These are phyloP conservation scores for Lolium perenne DNA, from an alignment of 176 grass and related monocot genomes.

Conservation along the genomic window DNA sequence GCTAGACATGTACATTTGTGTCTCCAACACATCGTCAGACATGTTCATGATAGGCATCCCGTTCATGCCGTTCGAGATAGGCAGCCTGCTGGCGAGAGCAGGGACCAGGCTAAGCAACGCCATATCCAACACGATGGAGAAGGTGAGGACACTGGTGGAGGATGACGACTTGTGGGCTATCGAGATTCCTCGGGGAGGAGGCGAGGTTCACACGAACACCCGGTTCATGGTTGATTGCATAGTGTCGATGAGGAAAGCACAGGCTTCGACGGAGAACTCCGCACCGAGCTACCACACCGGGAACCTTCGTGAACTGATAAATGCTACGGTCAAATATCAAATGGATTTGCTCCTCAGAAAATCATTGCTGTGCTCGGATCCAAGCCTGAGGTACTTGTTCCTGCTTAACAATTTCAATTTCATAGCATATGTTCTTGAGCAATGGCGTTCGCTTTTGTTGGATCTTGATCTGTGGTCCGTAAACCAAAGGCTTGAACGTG, in stretches of 20 bases:
- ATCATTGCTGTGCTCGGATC: too few relatives aligned
- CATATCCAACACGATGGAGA: not conserved
- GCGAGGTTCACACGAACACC: not conserved
- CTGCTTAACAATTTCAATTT: too few relatives aligned
- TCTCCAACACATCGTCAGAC: not conserved
- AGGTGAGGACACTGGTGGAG: not conserved
- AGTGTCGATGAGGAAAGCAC: not conserved
- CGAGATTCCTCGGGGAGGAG: not conserved
- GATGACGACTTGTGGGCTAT: not conserved
- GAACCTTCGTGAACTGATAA: not conserved
- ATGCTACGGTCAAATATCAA: too few relatives aligned
- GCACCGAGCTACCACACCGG: not conserved
- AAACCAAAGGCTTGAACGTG: too few relatives aligned
- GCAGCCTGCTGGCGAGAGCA: not conserved
- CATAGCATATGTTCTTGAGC: too few relatives aligned
- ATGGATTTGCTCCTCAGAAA: too few relatives aligned
- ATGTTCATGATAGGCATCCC: too few relatives aligned
- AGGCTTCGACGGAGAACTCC: not conserved
- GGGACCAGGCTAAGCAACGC: not conserved
- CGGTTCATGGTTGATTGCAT: not conserved
- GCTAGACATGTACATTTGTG: not conserved
- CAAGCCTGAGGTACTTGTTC: too few relatives aligned
- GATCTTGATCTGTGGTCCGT: too few relatives aligned
- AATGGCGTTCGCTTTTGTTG: too few relatives aligned
- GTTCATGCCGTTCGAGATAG: not conserved